Evolutionary conservation across 2,329 filamentous ascomycete genomes (phyloP).

Genomic region (Clarireedia sp.): DNA sequence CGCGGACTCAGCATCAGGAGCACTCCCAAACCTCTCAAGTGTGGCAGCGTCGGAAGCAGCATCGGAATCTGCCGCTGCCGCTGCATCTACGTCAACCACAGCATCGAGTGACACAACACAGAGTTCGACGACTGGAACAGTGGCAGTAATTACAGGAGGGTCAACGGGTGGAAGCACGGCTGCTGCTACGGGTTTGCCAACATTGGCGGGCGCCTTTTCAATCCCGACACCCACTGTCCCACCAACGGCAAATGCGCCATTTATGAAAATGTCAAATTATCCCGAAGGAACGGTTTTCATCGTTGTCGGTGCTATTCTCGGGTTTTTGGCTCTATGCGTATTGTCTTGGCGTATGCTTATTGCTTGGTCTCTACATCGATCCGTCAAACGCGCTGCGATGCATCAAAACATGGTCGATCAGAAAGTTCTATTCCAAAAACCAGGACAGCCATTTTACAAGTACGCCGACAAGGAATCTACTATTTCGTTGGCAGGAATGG

Average conservation of each 20-base stretch:
- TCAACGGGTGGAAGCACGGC: conserved; percentile 1
- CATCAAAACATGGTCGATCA: conserved; percentile 62
- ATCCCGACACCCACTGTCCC: conserved; percentile 72
- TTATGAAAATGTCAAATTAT: conserved; percentile 77
- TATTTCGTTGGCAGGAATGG: conserved; percentile 24
- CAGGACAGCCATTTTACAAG: conserved; percentile 48
- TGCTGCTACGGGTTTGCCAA: conserved; percentile 36
- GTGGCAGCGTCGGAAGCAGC: conserved; percentile 10
- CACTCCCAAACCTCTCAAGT: conserved; percentile 20
- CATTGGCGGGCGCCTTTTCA: conserved; percentile 47
- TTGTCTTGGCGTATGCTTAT: conserved; percentile 83
- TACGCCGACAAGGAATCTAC: conserved; percentile 46
- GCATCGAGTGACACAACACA: neutral
- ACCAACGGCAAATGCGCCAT: conserved; percentile 76
- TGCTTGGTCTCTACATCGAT: conserved; percentile 85
- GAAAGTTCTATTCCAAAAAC: conserved; percentile 55
- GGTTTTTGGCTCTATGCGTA: conserved; percentile 72
- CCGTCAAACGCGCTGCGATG: conserved; percentile 77
- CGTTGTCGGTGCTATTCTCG: conserved; percentile 79
- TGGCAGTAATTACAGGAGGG: conserved; percentile 3
- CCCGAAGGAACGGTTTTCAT: conserved; percentile 97
- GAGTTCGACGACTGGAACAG: conserved; percentile 14
- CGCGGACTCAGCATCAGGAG: conserved; percentile 4
- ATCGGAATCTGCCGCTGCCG: conserved; percentile 19
- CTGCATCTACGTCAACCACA: conserved; percentile 8